Percentiles rank a stretch among this genome's conserved stretches.
These are phyloP conservation scores for Coniochaeta ligniaria DNA, from an alignment of 2,329 filamentous ascomycete species.

Conservation along the genomic window DNA sequence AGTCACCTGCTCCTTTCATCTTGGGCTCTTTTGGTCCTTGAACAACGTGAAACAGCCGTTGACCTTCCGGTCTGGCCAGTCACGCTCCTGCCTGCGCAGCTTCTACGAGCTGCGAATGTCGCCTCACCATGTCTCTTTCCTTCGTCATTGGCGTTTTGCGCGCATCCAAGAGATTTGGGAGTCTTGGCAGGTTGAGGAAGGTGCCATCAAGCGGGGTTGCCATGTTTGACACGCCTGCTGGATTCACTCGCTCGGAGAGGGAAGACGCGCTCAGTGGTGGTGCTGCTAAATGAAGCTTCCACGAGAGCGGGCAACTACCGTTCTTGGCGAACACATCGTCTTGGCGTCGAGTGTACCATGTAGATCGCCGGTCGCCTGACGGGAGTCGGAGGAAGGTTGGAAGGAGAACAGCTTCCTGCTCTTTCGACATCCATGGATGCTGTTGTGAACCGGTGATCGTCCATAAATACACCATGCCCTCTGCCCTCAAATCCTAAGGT, in stretches of 20 bases:
- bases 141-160: background rate
- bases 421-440: no score
- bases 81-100: background rate
- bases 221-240: background rate
- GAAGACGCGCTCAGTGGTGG: background rate
- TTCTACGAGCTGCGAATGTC: background rate
- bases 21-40: background rate
- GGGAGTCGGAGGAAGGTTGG: background rate
- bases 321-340: background rate
- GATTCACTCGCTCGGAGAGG: background rate
- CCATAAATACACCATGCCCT: background rate
- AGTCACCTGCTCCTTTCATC: background rate
- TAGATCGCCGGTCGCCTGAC: background rate
- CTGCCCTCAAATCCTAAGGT: background rate
- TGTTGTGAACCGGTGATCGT: background rate
- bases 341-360: background rate
- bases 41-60: background rate
- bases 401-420: no score
- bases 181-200: constrained; percentile 1
- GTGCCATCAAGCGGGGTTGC: constrained; percentile 1
- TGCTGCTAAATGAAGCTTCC: background rate
- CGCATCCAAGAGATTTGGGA: background rate
- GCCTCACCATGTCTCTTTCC: background rate
- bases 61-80: background rate
- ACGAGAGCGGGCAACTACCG: background rate